Conservation (phyloP, 495 filamentous ascomycete genomes). For the Chlorociboria aeruginascens region DNA sequence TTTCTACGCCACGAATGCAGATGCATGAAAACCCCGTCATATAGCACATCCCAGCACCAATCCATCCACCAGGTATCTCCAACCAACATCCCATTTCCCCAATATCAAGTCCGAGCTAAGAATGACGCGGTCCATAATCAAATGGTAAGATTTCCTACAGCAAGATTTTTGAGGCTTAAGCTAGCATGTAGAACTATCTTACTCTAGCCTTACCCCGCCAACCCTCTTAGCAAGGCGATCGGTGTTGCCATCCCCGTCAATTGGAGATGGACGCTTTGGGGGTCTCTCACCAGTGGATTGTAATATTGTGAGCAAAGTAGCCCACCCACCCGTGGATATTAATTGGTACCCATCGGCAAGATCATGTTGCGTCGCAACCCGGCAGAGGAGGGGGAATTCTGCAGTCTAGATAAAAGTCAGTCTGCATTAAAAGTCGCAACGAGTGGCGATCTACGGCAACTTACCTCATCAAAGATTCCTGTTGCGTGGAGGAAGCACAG, state of each 20-base stretch:
- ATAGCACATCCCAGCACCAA: not conserved
- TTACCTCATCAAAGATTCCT: slow-evolving; percentile 69
- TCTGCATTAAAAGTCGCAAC: slow-evolving; percentile 1
- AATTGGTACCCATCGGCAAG: slow-evolving; percentile 68
- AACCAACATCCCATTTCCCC: not conserved
- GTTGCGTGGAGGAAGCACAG: slow-evolving; percentile 75
- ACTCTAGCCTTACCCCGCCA: slow-evolving; percentile 87
- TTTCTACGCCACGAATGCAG: slow-evolving; percentile 11
- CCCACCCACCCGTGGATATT: slow-evolving; percentile 77
- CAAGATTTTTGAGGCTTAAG: slow-evolving; percentile 11
- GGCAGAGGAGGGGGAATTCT: slow-evolving; percentile 65
- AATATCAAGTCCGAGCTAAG: not conserved
- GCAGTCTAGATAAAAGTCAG: slow-evolving; percentile 53
- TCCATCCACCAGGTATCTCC: not conserved
- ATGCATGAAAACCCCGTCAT: not conserved
- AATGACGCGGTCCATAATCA: not conserved
- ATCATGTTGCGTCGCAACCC: slow-evolving; percentile 67
- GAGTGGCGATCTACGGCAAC: not conserved
- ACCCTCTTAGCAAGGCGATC: slow-evolving; percentile 97
- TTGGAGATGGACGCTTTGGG: slow-evolving; percentile 63
- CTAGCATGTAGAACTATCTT: slow-evolving; percentile 10
- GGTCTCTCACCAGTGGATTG: slow-evolving; percentile 93
- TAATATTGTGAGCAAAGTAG: slow-evolving; percentile 83
- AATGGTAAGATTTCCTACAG: slow-evolving; percentile 6
- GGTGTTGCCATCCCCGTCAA: slow-evolving; percentile 22